Conservation (phyloP, 2,329 filamentous ascomycete species). For the Aspergillus uvarum region DNA sequence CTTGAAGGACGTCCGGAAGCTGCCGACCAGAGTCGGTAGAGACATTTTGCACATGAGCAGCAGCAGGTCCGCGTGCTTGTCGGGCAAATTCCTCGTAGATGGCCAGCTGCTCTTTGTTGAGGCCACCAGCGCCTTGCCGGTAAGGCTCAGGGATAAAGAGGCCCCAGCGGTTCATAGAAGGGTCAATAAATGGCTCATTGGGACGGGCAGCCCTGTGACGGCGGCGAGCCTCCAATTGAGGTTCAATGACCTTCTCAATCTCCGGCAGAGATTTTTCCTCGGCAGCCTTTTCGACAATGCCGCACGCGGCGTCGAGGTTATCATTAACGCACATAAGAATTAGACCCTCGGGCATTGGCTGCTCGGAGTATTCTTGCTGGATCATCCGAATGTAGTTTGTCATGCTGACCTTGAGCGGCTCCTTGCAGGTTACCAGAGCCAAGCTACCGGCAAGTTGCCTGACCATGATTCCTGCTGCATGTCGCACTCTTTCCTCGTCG, state of each 20-base stretch:
- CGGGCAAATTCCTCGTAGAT: slow-evolving; percentile 96
- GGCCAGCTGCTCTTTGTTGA: slow-evolving; percentile 89
- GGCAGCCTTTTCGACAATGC: slow-evolving; percentile 91
- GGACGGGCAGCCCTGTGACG: slow-evolving; percentile 72
- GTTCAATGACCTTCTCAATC: slow-evolving; percentile 89
- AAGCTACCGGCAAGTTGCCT: slow-evolving; percentile 91
- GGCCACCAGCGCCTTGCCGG: slow-evolving; percentile 75
- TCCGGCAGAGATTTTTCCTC: slow-evolving; percentile 90
- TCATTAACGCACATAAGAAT: slow-evolving; percentile 99
- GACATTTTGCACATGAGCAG: slow-evolving; percentile 54
- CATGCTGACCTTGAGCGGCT: slow-evolving; percentile 92
- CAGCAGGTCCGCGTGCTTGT: slow-evolving; percentile 67
- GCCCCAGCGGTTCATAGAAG: slow-evolving; percentile 82
- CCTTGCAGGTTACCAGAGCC: slow-evolving; percentile 96
- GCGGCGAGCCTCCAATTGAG: slow-evolving; percentile 73
- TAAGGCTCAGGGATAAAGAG: slow-evolving; percentile 92
- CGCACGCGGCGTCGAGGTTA: slow-evolving; percentile 90
- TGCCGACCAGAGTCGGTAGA: slow-evolving; percentile 61
- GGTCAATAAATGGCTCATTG: slow-evolving; percentile 81
- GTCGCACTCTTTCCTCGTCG: slow-evolving; percentile 81
- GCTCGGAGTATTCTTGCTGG: slow-evolving; percentile 62
- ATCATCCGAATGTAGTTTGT: slow-evolving; percentile 95
- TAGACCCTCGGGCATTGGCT: slow-evolving; percentile 85
- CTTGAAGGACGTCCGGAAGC: slow-evolving; percentile 62
- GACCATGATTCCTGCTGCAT: slow-evolving; percentile 88